These are phyloP conservation scores for Polytrichum formosum DNA, from an alignment of 225 moss, liverwort and hornwort species.

Conservation along the genomic window DNA sequence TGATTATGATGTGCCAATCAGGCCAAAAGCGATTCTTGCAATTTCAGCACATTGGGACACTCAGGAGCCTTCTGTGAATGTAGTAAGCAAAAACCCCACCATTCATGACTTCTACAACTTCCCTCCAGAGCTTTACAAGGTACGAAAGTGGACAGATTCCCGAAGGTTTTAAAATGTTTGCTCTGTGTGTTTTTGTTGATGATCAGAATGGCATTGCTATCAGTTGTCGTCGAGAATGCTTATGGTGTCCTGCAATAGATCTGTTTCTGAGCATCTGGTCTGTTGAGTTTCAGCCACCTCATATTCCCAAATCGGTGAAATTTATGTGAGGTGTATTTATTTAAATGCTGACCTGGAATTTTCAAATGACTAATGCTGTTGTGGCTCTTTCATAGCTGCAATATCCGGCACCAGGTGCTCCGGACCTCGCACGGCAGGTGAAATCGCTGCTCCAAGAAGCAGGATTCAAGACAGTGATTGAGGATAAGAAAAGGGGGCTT, in stretches of 20 bases:
- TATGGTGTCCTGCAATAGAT: no score
- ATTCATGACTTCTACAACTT: constrained; percentile 80
- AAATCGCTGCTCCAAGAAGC: constrained; percentile 60
- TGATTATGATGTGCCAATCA: constrained; percentile 6
- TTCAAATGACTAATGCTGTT: no score
- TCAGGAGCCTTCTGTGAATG: constrained; percentile 52
- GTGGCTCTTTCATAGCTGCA: constrained; percentile 32
- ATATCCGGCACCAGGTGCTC: constrained; percentile 73
- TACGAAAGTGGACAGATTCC: constrained; percentile 7
- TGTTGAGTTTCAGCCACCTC: no score
- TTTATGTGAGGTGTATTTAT: no score
- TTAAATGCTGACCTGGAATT: no score
- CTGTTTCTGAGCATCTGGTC: no score
- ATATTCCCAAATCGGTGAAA: no score
- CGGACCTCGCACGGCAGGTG: constrained; percentile 57
- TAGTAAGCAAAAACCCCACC: constrained; percentile 38
- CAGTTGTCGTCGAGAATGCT: no score
- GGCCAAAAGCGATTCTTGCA: constrained; percentile 69
- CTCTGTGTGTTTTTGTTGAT: not conserved
- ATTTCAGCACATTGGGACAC: constrained; percentile 91
- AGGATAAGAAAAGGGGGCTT: constrained; percentile 62
- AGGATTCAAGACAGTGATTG: constrained; percentile 59
- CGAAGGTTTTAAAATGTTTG: no score
- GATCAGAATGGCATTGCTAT: no score
- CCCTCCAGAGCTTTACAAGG: constrained; percentile 64